Percentiles rank a stretch among this genome's conserved stretches.
Evolutionary conservation across 331 rosid species (phyloP).

Genomic region (Rosa hybrid): DNA sequence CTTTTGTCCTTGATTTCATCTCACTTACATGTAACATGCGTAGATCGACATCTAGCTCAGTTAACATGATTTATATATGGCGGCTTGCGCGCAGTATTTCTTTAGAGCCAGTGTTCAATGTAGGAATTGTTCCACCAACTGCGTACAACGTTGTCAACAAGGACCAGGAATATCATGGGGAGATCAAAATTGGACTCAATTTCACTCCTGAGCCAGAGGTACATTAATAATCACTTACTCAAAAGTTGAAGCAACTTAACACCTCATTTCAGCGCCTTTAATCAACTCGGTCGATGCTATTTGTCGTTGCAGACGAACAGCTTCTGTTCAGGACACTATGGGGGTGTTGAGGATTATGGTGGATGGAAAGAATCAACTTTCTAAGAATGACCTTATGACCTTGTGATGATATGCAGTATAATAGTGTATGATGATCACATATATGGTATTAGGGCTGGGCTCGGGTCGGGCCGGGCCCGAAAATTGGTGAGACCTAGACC

Average conservation of each 20-base stretch:
- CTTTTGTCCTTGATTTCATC: no score
- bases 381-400: neutral
- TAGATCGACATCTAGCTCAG: no score
- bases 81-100: conserved; percentile 43
- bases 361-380: neutral
- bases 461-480: no score
- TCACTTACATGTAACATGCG: no score
- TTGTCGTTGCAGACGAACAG: neutral
- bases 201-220: conserved; percentile 34
- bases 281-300: neutral
- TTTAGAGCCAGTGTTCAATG: conserved; percentile 44
- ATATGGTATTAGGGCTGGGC: neutral
- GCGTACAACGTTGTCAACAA: conserved; percentile 60
- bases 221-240: neutral
- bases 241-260: neutral
- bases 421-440: neutral
- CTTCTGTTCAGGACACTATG: neutral
- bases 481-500: no score
- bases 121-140: conserved; percentile 53
- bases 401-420: neutral
- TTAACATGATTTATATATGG: neutral
- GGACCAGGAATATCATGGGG: conserved; percentile 49
- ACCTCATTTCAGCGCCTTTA: neutral
- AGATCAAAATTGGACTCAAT: conserved; percentile 50
- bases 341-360: neutral